phyloP scores from a whole-genome alignment of 2,329 filamentous ascomycete genomes.

The Fonsecaea multimorphosa region DNA sequence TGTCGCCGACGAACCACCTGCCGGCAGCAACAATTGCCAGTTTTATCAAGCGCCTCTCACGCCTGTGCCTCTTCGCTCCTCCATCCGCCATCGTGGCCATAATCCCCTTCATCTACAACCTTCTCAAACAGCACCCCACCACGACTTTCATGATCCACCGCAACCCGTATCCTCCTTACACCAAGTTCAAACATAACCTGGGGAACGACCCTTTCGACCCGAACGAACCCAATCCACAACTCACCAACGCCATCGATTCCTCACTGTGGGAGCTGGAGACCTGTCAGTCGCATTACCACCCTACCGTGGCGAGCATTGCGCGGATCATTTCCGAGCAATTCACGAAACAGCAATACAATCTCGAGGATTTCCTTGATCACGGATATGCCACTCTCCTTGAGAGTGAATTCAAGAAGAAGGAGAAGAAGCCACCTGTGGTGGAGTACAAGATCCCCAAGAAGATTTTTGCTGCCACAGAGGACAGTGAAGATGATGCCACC shows the following conservation, averaged over 20 bases:
- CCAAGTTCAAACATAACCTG: conserved; percentile 64
- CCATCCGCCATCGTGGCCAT: conserved; percentile 87
- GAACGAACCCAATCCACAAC: conserved; percentile 79
- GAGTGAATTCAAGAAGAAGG: conserved; percentile 71
- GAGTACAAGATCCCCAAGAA: conserved; percentile 93
- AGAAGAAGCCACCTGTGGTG: conserved; percentile 87
- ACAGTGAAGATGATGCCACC: conserved; percentile 17
- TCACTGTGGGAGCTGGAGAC: conserved; percentile 94
- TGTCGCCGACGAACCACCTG: conserved; percentile 82
- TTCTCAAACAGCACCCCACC: conserved; percentile 84
- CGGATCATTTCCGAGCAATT: conserved; percentile 97
- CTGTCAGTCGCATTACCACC: conserved; percentile 91
- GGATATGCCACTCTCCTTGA: conserved; percentile 80
- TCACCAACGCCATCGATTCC: conserved; percentile 86
- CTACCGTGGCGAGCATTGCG: conserved; percentile 91
- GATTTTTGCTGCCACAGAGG: conserved; percentile 62
- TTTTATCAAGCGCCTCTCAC: conserved; percentile 91
- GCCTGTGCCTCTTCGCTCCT: conserved; percentile 84
- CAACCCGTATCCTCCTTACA: conserved; percentile 64
- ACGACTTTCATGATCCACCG: conserved; percentile 98
- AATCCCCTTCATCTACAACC: conserved; percentile 93
- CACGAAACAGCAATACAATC: conserved; percentile 89
- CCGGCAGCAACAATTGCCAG: conserved; percentile 89
- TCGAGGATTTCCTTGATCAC: conserved; percentile 98
- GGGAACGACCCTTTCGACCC: conserved; percentile 78